Conservation (phyloP, 805 yeast genomes). For the Komagataella mondaviorum region DNA sequence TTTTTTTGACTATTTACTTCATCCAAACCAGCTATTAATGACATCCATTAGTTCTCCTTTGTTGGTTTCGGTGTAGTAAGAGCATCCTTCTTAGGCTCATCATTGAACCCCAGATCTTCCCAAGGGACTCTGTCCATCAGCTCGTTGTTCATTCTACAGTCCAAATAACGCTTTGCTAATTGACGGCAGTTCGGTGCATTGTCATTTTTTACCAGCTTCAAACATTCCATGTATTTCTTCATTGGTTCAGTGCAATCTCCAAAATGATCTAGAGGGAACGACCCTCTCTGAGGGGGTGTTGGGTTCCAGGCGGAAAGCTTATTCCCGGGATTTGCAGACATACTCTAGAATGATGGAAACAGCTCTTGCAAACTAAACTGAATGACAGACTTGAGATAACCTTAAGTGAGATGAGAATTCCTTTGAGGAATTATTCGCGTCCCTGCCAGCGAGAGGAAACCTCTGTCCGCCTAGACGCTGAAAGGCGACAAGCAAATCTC, state of each 20-base stretch:
- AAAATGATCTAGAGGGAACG: conserved; percentile 85
- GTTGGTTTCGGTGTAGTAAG: neutral
- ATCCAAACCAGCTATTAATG: conserved; percentile 36
- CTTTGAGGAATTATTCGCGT: neutral
- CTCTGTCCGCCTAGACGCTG: neutral
- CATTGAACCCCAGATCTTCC: conserved; percentile 23
- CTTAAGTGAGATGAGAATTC: neutral
- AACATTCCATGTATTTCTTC: conserved; percentile 64
- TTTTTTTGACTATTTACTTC: conserved; percentile 42
- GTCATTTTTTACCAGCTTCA: conserved; percentile 63
- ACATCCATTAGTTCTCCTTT: neutral
- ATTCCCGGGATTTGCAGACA: neutral
- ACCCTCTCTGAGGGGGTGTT: conserved; percentile 92
- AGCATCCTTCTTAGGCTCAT: conserved; percentile 7
- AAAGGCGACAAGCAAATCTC: neutral
- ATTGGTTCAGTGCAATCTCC: conserved; percentile 73
- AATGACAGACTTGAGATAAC: neutral
- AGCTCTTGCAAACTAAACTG: neutral
- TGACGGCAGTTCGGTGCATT: conserved; percentile 87
- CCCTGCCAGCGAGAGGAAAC: neutral
- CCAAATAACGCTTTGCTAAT: conserved; percentile 68
- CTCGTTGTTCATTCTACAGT: conserved; percentile 77
- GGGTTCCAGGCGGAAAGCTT: conserved; percentile 15
- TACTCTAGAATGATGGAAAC: neutral
- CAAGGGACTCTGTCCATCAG: conserved; percentile 22